Base-by-base conservation (phyloP, 2,329 filamentous ascomycete species). In the Pezizomycotina sp. region DNA sequence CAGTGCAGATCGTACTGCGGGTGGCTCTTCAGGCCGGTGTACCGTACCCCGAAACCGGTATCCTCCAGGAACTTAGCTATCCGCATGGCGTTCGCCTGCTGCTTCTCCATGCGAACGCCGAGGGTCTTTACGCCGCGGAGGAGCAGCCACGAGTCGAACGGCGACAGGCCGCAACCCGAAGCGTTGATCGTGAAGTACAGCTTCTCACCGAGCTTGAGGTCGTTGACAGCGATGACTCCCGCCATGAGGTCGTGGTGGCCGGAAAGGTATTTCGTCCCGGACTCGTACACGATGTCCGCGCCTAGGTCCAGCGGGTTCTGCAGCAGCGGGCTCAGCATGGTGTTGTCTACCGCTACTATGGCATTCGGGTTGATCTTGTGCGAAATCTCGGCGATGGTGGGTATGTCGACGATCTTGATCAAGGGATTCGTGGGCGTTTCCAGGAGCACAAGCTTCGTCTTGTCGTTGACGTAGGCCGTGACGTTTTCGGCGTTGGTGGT, bases 191-290 rank as follows among this genome's bases (percentile, higher is more conserved):
- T 86, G 61, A 93, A 95, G 63, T 78, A 98, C 49, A 98, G 73
- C 54, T 78, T 81, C 52, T 98, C 83, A 29, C 77, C 84, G 18
- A 98, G 63, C 3, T 71, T 62, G 4, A 71, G 58, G 53, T 92
- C 77, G 56, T 95, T 95, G 57, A 84, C 73, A 14, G 84, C 89
- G 48, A 98, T 78, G 19, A 98, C 83, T 46, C 91, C 89, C 6
- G 89, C 89, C 89, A 98, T 98, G 55, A 98, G 77, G 56, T 98
- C 91, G 64, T 98, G 89, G 58, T 98, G 89, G 20, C 89, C 89
- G 1, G 84, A 95, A 4, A 98, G 68, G 54, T 98, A 98, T 59
- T 98, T 98, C 15, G 89, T 98, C 37, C 89, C 89, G 16, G 80
- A 92, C 62, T 98, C 89, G 60, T 98, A 98, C 37, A 92, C 82